phyloP scores from a whole-genome alignment of 1,139 yeast species.

The Yarrowia galli region DNA sequence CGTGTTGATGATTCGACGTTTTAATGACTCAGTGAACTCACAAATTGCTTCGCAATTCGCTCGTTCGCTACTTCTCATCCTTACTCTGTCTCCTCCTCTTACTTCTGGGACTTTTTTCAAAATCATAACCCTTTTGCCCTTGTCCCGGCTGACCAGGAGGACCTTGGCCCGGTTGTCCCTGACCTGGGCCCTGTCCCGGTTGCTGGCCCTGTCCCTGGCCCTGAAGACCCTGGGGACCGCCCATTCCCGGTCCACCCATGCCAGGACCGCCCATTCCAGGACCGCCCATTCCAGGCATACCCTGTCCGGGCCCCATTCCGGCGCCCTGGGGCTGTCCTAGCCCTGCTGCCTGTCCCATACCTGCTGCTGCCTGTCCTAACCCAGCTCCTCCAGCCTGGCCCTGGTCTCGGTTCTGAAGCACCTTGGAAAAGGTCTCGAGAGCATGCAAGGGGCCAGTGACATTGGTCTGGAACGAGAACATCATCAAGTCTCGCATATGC shows the following conservation, averaged over 20 bases:
- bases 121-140: conserved; percentile 11
- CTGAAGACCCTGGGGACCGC: conserved; percentile 5
- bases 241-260: background rate
- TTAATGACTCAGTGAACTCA: no score
- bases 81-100: conserved; percentile 33
- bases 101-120: conserved; percentile 15
- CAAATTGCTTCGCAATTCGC: no score
- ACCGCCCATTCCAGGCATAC: conserved; percentile 4
- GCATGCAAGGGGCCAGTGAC: conserved; percentile 67
- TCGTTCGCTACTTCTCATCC: conserved; percentile 25
- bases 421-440: conserved; percentile 58
- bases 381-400: background rate
- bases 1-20: no score
- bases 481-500: conserved; percentile 68
- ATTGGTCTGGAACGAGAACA: conserved; percentile 56
- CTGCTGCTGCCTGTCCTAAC: background rate
- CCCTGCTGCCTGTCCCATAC: background rate
- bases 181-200: conserved; percentile 2
- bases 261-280: conserved; percentile 2
- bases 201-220: background rate
- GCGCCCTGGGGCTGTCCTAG: conserved; percentile 4
- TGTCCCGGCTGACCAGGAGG: conserved; percentile 11
- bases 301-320: conserved; percentile 1
- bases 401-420: conserved; percentile 43
- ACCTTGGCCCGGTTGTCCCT: conserved; percentile 2